Percentiles rank a stretch among this genome's conserved stretches.
Evolutionary conservation across 805 yeast species (phyloP).

Genomic region (Starmerella floris): DNA sequence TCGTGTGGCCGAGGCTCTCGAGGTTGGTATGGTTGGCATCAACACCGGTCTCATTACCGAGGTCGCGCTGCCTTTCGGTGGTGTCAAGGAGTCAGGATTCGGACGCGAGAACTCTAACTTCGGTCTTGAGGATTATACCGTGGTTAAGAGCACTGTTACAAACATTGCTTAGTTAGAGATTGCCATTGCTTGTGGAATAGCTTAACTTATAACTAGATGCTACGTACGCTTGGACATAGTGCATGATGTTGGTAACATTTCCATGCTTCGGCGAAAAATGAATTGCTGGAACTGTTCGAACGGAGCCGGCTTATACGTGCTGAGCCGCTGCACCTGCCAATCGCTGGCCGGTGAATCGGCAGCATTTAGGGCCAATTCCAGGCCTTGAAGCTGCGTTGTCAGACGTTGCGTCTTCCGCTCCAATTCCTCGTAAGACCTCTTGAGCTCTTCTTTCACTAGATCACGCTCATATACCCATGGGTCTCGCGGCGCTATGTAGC

Average conservation of each 20-base stretch:
- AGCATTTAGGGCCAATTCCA: neutral
- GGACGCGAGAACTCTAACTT: slow-evolving; percentile 70
- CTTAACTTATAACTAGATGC: too few species aligned
- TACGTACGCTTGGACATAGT: too few species aligned
- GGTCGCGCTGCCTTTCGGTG: slow-evolving; percentile 43
- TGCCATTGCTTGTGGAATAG: too few species aligned
- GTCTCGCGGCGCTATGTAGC: neutral
- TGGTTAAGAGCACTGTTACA: slow-evolving; percentile 50
- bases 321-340: neutral
- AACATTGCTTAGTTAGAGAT: slow-evolving; percentile 8
- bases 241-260: too few species aligned
- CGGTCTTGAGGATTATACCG: slow-evolving; percentile 62
- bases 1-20: slow-evolving; percentile 51
- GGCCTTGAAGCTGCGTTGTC: neutral
- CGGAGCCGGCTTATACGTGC: neutral
- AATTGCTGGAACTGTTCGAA: neutral
- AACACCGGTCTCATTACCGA: slow-evolving; percentile 63
- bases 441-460: neutral
- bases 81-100: slow-evolving; percentile 63
- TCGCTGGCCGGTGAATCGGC: neutral
- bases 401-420: neutral
- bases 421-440: neutral
- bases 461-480: neutral
- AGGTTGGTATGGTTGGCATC: slow-evolving; percentile 72
- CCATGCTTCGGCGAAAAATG: neutral